Evolutionary conservation across 208 protist species (phyloP), one percentile per base, ranked within the genome.

Genomic region (Trypanosoma platydactyli): DNA sequence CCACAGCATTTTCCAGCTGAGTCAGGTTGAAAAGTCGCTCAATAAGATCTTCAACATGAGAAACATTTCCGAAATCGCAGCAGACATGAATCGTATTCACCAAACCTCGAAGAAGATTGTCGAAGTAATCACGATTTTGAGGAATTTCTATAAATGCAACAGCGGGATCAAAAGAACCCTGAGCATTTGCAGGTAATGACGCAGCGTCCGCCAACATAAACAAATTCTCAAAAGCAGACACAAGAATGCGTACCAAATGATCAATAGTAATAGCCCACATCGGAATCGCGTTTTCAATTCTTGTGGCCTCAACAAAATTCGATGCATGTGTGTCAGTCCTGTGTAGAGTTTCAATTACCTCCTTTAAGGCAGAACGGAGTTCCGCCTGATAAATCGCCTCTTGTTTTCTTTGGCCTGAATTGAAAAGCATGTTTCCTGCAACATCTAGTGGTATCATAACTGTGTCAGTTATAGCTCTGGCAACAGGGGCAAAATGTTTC

Each of bases 201-300:
- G 41, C 15, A 51, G 1, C 38, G 16, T 68, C 63, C n/a, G 52
- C 50, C 6, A 12, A 3, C 16, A 33, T 15, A 46, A 68, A 60
- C 41, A 68, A 68, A 29, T 42, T 68, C 40, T 68, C 63, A 58
- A 68, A 68, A 18, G 63, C 49, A 60, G 18, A 52, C 16, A 60
- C 27, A 71, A 71, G 53, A 57, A 20, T 56, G 49, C 25, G 20
- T 15, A 73, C 59, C 40, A 73, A 35, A 68, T 55, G 30, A 51
- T 83, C 77, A 41, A 90, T 83, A 25, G 88, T 86, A 35, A 94
- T 76, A 25, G 85, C 81, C 86, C 88, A 94, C 88, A 94, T 94
- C n/a, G 85, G 88, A 49, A 94, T 68, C n/a, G 88, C 85, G 60
- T 89, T 80, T 60, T 94, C 82, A 52, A 94, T 87, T 55, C 73